A percentile compares a stretch with the other conserved stretches of the same genome.
These are phyloP conservation scores for Leptoxyphium fumago DNA, from an alignment of 2,329 filamentous ascomycete species.

Conservation along the genomic window DNA sequence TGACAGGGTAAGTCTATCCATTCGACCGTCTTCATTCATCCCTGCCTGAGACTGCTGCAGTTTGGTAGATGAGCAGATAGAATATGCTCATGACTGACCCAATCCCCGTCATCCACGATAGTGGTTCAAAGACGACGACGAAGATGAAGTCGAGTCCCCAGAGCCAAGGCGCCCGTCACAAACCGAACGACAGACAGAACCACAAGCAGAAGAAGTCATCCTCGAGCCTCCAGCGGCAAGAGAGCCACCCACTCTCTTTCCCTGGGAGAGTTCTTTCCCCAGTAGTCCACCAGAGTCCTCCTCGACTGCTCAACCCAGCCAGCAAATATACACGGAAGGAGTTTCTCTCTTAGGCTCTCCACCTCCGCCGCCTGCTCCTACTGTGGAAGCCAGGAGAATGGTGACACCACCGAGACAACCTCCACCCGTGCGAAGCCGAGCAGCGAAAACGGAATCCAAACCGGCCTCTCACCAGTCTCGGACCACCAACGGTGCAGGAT, in stretches of 20 bases:
- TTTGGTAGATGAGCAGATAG: no score
- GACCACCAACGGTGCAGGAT: no score
- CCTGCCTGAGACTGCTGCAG: no score
- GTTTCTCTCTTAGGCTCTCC: no score
- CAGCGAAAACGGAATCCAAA: neutral
- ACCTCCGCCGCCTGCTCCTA: neutral
- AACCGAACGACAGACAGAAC: neutral
- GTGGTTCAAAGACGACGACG: neutral
- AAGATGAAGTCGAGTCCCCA: neutral
- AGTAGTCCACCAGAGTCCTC: no score
- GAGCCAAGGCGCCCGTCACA: neutral
- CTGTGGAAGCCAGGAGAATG: neutral
- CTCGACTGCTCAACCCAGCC: no score
- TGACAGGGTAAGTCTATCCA: neutral
- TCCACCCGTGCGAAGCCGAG: neutral
- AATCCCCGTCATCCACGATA: neutral
- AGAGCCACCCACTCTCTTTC: neutral
- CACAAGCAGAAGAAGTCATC: neutral
- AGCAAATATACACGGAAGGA: no score
- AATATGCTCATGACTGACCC: no score
- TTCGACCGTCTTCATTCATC: neutral
- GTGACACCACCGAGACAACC: neutral
- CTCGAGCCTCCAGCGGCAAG: neutral
- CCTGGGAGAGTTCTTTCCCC: no score
- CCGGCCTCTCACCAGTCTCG: neutral